These are phyloP conservation scores for Lasiodiplodia theobromae DNA, from an alignment of 2,329 filamentous ascomycete species.

Conservation along the genomic window DNA sequence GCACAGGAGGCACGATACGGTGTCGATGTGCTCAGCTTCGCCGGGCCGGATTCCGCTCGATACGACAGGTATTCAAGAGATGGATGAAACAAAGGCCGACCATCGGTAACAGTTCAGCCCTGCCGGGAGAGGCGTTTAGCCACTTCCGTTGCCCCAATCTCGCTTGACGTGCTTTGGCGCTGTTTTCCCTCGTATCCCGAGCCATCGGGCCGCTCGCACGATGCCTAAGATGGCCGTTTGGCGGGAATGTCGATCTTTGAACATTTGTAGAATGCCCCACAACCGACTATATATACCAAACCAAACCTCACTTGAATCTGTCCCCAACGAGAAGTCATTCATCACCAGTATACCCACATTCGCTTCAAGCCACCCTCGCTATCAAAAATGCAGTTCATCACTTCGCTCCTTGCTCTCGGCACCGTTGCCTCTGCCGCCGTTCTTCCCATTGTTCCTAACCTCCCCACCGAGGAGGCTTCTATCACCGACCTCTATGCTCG, in stretches of 20 bases:
- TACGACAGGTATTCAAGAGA: neutral
- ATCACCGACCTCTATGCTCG: conserved; percentile 27
- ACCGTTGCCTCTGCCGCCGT: conserved; percentile 14
- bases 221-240: conserved; percentile 5
- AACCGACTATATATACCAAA: conserved; percentile 1
- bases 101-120: conserved; percentile 1
- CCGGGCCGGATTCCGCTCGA: neutral
- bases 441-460: neutral
- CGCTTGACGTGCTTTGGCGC: neutral
- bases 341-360: neutral
- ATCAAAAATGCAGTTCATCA: conserved; percentile 47
- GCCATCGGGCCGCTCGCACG: conserved; percentile 9
- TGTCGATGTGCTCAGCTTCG: neutral
- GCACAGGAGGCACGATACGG: neutral
- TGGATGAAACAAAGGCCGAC: neutral
- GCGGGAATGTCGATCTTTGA: conserved; percentile 1
- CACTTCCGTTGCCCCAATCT: conserved; percentile 14
- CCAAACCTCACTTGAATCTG: neutral
- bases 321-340: neutral
- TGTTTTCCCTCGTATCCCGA: conserved; percentile 9
- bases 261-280: conserved; percentile 14
- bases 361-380: neutral
- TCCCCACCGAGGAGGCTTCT: conserved; percentile 17
- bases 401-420: conserved; percentile 33
- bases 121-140: conserved; percentile 20